phyloP scores from a whole-genome alignment of 169 alveolate genomes.

The Perkinsus marinus region DNA sequence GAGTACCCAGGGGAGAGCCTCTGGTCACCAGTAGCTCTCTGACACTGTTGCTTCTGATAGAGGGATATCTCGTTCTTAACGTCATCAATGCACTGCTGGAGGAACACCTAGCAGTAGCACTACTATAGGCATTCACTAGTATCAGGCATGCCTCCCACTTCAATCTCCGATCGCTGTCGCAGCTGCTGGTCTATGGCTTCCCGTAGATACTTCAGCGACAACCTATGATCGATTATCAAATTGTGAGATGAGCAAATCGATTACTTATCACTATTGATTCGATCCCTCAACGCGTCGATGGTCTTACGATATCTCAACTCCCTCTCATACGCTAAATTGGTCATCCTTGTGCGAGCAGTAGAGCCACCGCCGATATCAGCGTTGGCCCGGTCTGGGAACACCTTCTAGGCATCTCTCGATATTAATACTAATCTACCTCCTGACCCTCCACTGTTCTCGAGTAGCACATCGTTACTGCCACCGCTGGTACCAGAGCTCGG shows the following conservation, averaged over 20 bases:
- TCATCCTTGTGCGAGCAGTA: not conserved
- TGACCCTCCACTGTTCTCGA: not conserved
- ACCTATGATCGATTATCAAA: not conserved
- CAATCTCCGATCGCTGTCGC: not conserved
- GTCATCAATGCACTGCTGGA: conserved; percentile 3
- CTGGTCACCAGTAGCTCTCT: too few relatives aligned
- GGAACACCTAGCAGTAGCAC: not conserved
- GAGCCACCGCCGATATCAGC: not conserved
- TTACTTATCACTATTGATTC: not conserved
- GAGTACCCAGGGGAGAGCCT: too few relatives aligned
- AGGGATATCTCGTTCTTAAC: conserved; percentile 1
- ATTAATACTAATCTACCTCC: not conserved
- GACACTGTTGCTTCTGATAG: not conserved
- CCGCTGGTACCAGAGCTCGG: not conserved
- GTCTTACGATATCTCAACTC: not conserved
- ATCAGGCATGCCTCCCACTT: not conserved
- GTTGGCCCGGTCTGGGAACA: not conserved
- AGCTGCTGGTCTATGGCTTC: not conserved
- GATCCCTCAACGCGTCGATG: not conserved
- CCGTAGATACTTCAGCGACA: not conserved
- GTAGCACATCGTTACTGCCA: not conserved
- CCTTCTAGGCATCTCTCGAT: not conserved
- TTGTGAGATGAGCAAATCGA: too few relatives aligned
- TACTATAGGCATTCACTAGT: not conserved
- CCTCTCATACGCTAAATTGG: not conserved